Evolutionary conservation across 495 filamentous ascomycete species (phyloP).

Genomic region (Penicillium odoratum): DNA sequence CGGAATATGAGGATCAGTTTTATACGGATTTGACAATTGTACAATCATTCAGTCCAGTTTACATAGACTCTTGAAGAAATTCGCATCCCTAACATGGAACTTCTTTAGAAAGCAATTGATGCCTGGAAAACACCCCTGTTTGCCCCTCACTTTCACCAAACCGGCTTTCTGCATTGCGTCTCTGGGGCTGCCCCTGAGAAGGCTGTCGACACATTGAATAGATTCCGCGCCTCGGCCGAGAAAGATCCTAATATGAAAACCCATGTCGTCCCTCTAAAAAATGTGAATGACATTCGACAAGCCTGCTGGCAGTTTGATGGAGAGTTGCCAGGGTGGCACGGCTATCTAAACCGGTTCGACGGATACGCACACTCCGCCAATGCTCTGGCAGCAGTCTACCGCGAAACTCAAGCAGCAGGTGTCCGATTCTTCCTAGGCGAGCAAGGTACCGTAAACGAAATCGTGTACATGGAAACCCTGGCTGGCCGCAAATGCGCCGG

Average conservation of each 20-base stretch:
- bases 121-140: constrained; percentile 54
- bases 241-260: constrained; percentile 33
- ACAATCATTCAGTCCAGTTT: neutral
- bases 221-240: constrained; percentile 45
- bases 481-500: constrained; percentile 28
- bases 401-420: constrained; percentile 28
- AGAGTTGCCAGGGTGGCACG: constrained; percentile 50
- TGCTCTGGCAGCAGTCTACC: constrained; percentile 35
- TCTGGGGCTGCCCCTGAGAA: constrained; percentile 48
- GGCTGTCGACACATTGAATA: constrained; percentile 44
- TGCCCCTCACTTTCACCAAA: constrained; percentile 54
- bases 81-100: neutral
- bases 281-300: constrained; percentile 36
- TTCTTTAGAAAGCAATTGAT: constrained; percentile 45
- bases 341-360: constrained; percentile 55
- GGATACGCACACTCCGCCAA: constrained; percentile 54
- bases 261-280: constrained; percentile 36
- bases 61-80: neutral
- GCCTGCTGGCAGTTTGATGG: constrained; percentile 47
- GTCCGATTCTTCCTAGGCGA: constrained; percentile 41
- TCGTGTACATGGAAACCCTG: constrained; percentile 28
- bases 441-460: constrained; percentile 24
- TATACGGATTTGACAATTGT: constrained; percentile 48
- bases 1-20: constrained; percentile 56
- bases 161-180: constrained; percentile 53